Base-by-base conservation (phyloP, 176 grass and related monocot species). In the Cocos nucifera region DNA sequence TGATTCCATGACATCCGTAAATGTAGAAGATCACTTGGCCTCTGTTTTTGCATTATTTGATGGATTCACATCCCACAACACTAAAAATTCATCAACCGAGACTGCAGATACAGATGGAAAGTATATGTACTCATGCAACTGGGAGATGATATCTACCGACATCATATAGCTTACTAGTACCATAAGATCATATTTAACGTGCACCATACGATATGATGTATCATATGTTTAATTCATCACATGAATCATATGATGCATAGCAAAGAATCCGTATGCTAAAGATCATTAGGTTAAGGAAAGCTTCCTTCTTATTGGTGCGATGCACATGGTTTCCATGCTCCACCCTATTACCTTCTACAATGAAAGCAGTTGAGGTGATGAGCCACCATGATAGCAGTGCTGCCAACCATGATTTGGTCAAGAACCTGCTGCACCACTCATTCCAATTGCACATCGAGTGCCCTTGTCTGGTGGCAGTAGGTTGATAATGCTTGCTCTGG, bases 381-480 rank as follows among this genome's bases (percentile, higher is more conserved):
- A 2, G 23, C 23, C 23, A 3, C 23, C 1, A 23, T 23, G 23
- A 23, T 23, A 1, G 23, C 2, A 2, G 23, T 23, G 1, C 23
- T 2, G 0, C 23, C 23, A 23, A 23, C 23, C 23, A 23, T 23
- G 23, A 23, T 23, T 21, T 21, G 21, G 1, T 21, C 87, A 54
- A 97, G 84, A 17, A 87, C 87, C 72, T 91, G 84, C 76, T 97
- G 87, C 72, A 97, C 92, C 57, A 87, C 83, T 82, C 86, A 81
- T 67, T 97, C 23, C 23, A 23, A 23, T 23, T 23, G 23, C 23
- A 23, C 23, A 23, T 23, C 23, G 2, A 23, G 23, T 2, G 23
- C 23, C 1, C 2, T 23, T 23, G 23, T 87, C 27, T 87, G 91
- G 65, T 91, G 78, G 26, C 92, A 67, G 23, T 23, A 23, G 0